Percentiles rank a stretch among this genome's conserved stretches.
Conservation (phyloP, 441 rosid genomes). For the Euphorbia schlechtendalii region DNA sequence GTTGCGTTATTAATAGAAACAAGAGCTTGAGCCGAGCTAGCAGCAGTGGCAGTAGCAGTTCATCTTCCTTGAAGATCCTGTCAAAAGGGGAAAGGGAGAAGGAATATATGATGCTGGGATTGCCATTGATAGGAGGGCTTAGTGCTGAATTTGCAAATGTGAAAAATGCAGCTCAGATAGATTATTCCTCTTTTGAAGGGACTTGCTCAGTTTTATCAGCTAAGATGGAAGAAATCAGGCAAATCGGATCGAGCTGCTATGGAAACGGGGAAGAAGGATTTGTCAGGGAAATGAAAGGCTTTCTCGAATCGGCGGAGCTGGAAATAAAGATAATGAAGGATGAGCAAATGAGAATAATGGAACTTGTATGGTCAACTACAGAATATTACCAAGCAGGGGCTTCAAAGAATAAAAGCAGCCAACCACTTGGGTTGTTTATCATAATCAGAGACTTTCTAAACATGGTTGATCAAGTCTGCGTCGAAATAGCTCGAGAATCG, state of each 20-base stretch:
- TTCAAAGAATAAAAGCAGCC: conserved; percentile 41
- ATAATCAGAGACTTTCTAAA: conserved; percentile 66
- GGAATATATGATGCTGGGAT: conserved; percentile 65
- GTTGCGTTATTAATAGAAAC: conserved; percentile 42
- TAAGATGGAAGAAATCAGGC: conserved; percentile 40
- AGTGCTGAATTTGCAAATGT: conserved; percentile 65
- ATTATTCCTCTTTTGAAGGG: conserved; percentile 42
- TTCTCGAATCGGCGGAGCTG: conserved; percentile 51
- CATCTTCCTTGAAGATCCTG: conserved; percentile 16
- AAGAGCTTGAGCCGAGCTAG: conserved; percentile 35
- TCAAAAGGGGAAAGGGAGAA: conserved; percentile 52
- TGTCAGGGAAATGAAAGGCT: conserved; percentile 49
- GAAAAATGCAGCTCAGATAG: conserved; percentile 67
- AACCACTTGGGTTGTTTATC: conserved; percentile 55
- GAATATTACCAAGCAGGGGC: conserved; percentile 79
- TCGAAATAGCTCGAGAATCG: conserved; percentile 60
- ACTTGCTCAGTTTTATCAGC: conserved; percentile 44
- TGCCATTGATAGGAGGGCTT: conserved; percentile 76
- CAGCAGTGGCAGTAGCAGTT: conserved; percentile 26
- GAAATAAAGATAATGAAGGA: conserved; percentile 41
- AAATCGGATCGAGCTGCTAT: conserved; percentile 27
- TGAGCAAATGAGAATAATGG: conserved; percentile 55
- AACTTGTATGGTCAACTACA: conserved; percentile 55
- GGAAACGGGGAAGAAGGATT: conserved; percentile 43
- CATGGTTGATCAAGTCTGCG: conserved; percentile 75